Evolutionary conservation across 345 rosid genomes (phyloP), one percentile per base, ranked within the genome.

Genomic region (Cardamine resedifolia): DNA sequence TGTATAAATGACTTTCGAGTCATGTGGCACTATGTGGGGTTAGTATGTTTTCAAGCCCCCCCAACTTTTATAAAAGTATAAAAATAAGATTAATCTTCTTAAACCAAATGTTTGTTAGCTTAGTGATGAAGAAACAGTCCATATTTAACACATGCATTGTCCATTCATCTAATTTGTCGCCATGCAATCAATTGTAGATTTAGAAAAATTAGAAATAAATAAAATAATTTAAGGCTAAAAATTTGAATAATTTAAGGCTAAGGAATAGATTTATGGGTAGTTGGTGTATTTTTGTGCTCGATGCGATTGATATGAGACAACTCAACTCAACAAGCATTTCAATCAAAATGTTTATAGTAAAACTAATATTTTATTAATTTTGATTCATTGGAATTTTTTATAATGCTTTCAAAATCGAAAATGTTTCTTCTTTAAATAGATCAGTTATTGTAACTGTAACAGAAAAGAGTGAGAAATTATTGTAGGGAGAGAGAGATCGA

Each of bases 1-100:
- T 10, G 41, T 75, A 68, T 51, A 20, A 60, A 60, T 27, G 47
- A 53, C 87, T 83, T 81, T 85, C 70, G 81, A 83, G 90, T 84
- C 86, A 83, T 79, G 62, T 63, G 78, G 79, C 84, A 85, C 84
- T 78, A 68, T 10, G 75, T 75, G 73, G 76, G 83, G 83, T 63
- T 66, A 41, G n/a, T 21, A 30, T 23, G 34, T 8, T 51, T 47
- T 51, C 9, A 28, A 58, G 45, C 21, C n/a, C 21, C n/a, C 21
- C 21, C 27, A 36, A 58, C 60, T 45, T 67, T 68, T 14, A 15
- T 8, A 51, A 74, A 61, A 72, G 62, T 55, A 43, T 44, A 56
- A 73, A 73, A 56, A 5, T 31, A n/a, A 4, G 33, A 72, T 52
- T 62, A 72, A 72, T 7, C 4, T 64, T 55, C 36, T n/a, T 55